Base-by-base conservation (phyloP, 1,284 basidiomycete genomes). In the Fomitopsis pinicola region DNA sequence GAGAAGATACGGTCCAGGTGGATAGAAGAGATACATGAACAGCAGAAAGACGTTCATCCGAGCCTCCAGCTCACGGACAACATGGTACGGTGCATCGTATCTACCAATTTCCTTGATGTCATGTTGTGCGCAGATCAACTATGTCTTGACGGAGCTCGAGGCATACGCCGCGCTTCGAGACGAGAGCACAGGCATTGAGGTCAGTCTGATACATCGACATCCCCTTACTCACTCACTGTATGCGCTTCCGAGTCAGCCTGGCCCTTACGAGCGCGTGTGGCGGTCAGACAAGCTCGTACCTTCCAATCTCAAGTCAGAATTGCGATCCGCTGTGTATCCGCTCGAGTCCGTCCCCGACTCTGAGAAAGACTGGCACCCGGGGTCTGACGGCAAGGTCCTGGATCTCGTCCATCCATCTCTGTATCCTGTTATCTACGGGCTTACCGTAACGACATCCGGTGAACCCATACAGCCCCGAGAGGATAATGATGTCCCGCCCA, bases 311-410 rank as follows among this genome's bases (percentile, higher is more conserved):
- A 55, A 55, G 35, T 12, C 28, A 1, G 30, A 55, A 22, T 17
- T 55, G 9, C 33, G 28, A 19, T 22, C 33, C 33, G 53, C 53
- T 14, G 35, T 55, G 10, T 35, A 33, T 10, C 58, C 53, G 17
- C 36, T 64, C 42, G 63, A 62, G 40, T 35, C 58, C 30, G 52
- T 62, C 10, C 64, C 62, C 1, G 56, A 60, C 1, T 48, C 54
- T 14, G 30, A 64, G 55, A 60, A 60, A 33, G 64, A 64, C 56
- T 66, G 63, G 64, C 64, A 64, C 44, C 62, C 64, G 17, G 60
- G 62, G 36, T 61, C 64, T 14, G 55, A 63, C 42, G 33, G 46
- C 8, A 62, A 62, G 45, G 64, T 65, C 5, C 60, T 45, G 42
- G 42, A 45, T 10, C 42, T 45, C 42, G 42, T 45, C 17, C 42